Evolutionary conservation across 2,329 filamentous ascomycete genomes (phyloP).

Genomic region (Paracamarosporium sp.): DNA sequence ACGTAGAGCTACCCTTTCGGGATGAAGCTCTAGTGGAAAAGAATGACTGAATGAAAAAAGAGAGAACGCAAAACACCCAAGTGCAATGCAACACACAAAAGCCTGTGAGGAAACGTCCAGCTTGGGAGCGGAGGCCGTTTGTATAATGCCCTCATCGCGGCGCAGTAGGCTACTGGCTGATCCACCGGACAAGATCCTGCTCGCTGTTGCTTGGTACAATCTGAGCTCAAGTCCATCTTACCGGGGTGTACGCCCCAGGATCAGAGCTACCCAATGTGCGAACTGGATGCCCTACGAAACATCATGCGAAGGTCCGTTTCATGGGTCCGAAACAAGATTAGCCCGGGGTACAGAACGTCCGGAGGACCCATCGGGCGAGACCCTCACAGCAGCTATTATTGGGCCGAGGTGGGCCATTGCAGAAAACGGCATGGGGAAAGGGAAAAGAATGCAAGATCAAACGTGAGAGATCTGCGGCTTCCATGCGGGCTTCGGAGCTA

Average conservation of each 20-base stretch:
- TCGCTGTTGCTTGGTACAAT: conserved; percentile 1
- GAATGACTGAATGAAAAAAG: conserved; percentile 8
- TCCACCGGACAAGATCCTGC: conserved; percentile 7
- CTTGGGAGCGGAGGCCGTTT: conserved; percentile 2
- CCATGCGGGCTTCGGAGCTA: background rate
- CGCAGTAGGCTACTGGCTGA: conserved; percentile 6
- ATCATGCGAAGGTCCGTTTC: background rate
- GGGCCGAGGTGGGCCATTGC: background rate
- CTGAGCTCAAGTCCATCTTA: conserved; percentile 7
- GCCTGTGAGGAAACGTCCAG: conserved; percentile 1
- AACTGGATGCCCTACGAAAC: conserved; percentile 3
- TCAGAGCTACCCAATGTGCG: background rate
- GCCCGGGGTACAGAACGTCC: background rate
- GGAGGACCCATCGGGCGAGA: background rate
- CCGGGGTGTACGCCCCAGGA: conserved; percentile 1
- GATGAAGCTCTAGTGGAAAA: background rate
- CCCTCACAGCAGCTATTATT: conserved; percentile 1
- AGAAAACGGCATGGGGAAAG: background rate
- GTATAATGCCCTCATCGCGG: conserved; percentile 7
- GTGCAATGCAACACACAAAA: conserved; percentile 6
- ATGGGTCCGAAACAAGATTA: conserved; percentile 9
- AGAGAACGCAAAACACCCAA: conserved; percentile 7
- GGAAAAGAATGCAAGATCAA: background rate
- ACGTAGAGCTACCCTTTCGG: conserved; percentile 7
- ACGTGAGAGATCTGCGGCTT: conserved; percentile 2